phyloP scores from a whole-genome alignment of 495 filamentous ascomycete species.

The Umbilicaria muhlenbergii region DNA sequence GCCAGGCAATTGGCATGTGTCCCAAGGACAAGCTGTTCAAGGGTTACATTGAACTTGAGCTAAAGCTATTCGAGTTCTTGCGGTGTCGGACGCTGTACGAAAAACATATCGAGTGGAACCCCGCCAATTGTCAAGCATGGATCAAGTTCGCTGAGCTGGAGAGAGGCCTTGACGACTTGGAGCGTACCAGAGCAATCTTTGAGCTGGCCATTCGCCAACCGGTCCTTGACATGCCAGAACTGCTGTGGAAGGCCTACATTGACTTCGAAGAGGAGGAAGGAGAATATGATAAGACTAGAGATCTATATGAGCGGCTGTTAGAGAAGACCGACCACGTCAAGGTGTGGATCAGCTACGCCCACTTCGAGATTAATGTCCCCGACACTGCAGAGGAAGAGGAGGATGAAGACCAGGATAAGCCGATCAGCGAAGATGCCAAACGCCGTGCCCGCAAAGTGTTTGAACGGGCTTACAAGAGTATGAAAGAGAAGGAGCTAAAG shows the following conservation, averaged over 20 bases:
- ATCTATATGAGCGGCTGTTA: slow-evolving; percentile 82
- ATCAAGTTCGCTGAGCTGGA: slow-evolving; percentile 90
- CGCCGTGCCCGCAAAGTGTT: slow-evolving; percentile 68
- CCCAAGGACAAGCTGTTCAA: slow-evolving; percentile 93
- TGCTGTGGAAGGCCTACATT: slow-evolving; percentile 94
- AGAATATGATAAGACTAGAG: slow-evolving; percentile 66
- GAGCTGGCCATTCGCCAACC: slow-evolving; percentile 78
- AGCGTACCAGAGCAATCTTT: slow-evolving; percentile 78
- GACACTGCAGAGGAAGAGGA: slow-evolving; percentile 50
- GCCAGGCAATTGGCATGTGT: slow-evolving; percentile 80
- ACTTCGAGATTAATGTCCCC: slow-evolving; percentile 84
- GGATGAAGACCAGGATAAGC: slow-evolving; percentile 45
- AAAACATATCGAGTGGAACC: slow-evolving; percentile 84
- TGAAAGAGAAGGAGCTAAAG: slow-evolving; percentile 87
- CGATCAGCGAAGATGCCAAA: slow-evolving; percentile 73
- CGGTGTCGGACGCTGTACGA: slow-evolving; percentile 83
- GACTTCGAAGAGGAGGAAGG: slow-evolving; percentile 93
- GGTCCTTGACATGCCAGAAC: slow-evolving; percentile 89
- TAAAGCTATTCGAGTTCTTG: slow-evolving; percentile 81
- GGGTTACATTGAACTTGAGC: slow-evolving; percentile 82
- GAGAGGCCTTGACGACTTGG: slow-evolving; percentile 72
- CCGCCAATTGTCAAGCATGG: slow-evolving; percentile 82
- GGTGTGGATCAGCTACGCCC: slow-evolving; percentile 95
- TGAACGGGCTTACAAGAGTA: slow-evolving; percentile 67
- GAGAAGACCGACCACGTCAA: slow-evolving; percentile 94